Evolutionary conservation across 2,329 filamentous ascomycete species (phyloP).

Genomic region (Zymoseptoria passerinii): DNA sequence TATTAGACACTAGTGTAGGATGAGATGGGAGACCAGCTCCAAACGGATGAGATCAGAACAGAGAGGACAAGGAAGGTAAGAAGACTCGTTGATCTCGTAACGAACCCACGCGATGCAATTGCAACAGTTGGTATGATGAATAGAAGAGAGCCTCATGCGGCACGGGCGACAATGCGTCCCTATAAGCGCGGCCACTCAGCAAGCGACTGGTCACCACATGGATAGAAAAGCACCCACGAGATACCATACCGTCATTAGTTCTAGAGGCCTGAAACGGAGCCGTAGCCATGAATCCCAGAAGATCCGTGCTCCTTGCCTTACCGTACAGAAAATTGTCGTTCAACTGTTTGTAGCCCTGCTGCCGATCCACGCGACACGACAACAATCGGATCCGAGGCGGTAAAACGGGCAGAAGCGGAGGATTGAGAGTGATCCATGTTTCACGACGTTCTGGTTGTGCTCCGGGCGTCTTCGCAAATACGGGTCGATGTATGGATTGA

Average conservation of each 20-base stretch:
- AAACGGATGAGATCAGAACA: conserved; percentile 29
- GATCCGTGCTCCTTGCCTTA: conserved; percentile 15
- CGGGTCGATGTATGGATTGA: not conserved
- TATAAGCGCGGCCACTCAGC: conserved; percentile 19
- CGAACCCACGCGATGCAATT: conserved; percentile 15
- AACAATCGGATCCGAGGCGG: conserved; percentile 5
- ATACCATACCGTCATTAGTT: conserved; percentile 15
- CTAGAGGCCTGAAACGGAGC: conserved; percentile 21
- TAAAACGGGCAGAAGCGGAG: conserved; percentile 13
- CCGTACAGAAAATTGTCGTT: not conserved
- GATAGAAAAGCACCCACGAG: conserved; percentile 8
- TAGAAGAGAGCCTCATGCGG: conserved; percentile 11
- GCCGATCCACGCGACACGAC: conserved; percentile 4
- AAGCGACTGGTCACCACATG: not conserved
- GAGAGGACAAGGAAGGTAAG: conserved; percentile 28
- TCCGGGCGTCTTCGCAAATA: not conserved
- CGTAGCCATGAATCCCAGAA: conserved; percentile 17
- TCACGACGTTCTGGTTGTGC: conserved; percentile 5
- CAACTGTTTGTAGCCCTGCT: conserved; percentile 7
- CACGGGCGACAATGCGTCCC: conserved; percentile 9
- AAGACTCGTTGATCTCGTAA: conserved; percentile 34
- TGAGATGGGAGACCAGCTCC: conserved; percentile 38
- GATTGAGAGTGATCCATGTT: conserved; percentile 5
- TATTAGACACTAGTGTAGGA: conserved; percentile 22
- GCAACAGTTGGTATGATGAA: conserved; percentile 19